These are phyloP conservation scores for Arabidopsis thaliana DNA, from an alignment of 345 rosid genomes.

Conservation along the genomic window TAIR10.1 NC_003074.8:1019001-1019500, in stretches of 20 bases:
- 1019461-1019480: conserved; percentile 31
- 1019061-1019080: conserved; percentile 17
- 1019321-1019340: too few relatives aligned
- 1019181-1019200: conserved; percentile 42
- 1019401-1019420: conserved; percentile 39
- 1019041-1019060: conserved; percentile 32
- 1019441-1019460: neutral
- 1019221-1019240: conserved; percentile 37
- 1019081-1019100: conserved; percentile 17
- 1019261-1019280: neutral
- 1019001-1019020: neutral
- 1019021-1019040: conserved; percentile 43
- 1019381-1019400: neutral
- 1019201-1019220: conserved; percentile 42
- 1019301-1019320: conserved; percentile 6
- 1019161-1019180: conserved; percentile 47
- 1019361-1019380: neutral
- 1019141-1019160: conserved; percentile 41
- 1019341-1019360: neutral
- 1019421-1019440: neutral
- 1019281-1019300: conserved; percentile 32
- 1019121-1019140: neutral
- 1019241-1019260: neutral
- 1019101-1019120: conserved; percentile 25
- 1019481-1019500: conserved; percentile 38